Conservation (phyloP, 805 yeast genomes). For the Candida quercuum region DNA sequence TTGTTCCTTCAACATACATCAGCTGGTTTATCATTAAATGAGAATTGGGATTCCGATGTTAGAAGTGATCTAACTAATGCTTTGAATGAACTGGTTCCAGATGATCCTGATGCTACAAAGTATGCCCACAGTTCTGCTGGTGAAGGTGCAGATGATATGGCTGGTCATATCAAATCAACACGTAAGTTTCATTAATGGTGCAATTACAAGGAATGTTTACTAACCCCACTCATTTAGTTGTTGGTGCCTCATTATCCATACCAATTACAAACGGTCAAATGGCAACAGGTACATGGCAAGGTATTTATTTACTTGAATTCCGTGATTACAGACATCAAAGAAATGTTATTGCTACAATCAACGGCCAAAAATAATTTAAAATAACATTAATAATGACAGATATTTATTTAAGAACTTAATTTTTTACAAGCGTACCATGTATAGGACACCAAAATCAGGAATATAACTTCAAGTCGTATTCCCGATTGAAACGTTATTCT, state of each 20-base stretch:
- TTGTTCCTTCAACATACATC: slow-evolving; percentile 76
- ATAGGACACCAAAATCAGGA: too few relatives aligned
- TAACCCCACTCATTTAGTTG: slow-evolving; percentile 23
- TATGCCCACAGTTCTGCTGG: slow-evolving; percentile 36
- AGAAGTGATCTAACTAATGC: slow-evolving; percentile 62
- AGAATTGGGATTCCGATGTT: slow-evolving; percentile 78
- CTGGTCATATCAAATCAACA: slow-evolving; percentile 68
- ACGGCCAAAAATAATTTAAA: slow-evolving; percentile 48
- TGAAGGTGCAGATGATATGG: slow-evolving; percentile 84
- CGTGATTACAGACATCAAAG: slow-evolving; percentile 60
- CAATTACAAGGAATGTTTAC: neutral
- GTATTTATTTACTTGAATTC: slow-evolving; percentile 72
- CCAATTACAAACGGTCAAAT: slow-evolving; percentile 67
- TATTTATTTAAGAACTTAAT: too few relatives aligned
- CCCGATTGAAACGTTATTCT: neutral
- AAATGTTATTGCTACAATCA: slow-evolving; percentile 65
- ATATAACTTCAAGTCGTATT: neutral
- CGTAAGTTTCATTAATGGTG: slow-evolving; percentile 14
- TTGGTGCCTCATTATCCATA: slow-evolving; percentile 60
- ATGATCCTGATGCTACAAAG: slow-evolving; percentile 30
- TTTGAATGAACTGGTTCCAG: slow-evolving; percentile 64
- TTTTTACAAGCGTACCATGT: too few relatives aligned
- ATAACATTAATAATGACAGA: neutral
- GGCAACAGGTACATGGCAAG: slow-evolving; percentile 84
- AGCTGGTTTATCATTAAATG: slow-evolving; percentile 72